Evolutionary conservation across 208 protist genomes (phyloP).

Genomic region (Phytomonas sp.): DNA sequence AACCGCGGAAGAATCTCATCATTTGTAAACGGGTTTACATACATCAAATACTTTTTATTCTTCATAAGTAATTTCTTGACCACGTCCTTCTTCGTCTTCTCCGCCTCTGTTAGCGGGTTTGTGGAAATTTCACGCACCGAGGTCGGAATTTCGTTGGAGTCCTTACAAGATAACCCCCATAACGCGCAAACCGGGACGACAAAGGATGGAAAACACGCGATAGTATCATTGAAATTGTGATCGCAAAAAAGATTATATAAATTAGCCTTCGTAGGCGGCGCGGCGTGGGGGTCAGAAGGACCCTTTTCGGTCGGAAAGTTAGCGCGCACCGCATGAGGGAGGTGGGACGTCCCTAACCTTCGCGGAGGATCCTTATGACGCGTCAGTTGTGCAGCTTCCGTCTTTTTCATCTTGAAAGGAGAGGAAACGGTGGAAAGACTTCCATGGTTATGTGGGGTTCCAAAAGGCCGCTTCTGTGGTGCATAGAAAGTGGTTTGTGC

Average conservation of each 20-base stretch:
- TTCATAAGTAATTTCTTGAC: neutral
- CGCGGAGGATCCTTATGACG: neutral
- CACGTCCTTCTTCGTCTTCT: neutral
- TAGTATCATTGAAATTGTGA: neutral
- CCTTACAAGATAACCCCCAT: neutral
- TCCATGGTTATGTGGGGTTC: conserved; percentile 3
- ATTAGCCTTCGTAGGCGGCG: neutral
- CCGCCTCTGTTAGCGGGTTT: neutral
- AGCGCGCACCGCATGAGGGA: neutral
- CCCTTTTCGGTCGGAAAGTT: neutral
- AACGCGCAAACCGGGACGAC: neutral
- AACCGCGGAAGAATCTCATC: neutral
- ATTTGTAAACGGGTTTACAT: neutral
- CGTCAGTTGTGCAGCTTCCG: conserved; percentile 16
- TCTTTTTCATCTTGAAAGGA: conserved; percentile 19
- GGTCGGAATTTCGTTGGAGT: neutral
- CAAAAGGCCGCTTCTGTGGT: conserved; percentile 36
- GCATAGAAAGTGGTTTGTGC: conserved; percentile 29
- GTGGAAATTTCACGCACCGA: neutral
- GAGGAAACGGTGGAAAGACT: conserved; percentile 14
- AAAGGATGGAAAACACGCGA: neutral
- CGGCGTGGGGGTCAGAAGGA: neutral
- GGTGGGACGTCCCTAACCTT: neutral
- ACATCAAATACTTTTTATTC: neutral
- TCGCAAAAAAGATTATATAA: neutral